phyloP scores from a whole-genome alignment of 257 asterid species.

The Cordia subcordata region DNA sequence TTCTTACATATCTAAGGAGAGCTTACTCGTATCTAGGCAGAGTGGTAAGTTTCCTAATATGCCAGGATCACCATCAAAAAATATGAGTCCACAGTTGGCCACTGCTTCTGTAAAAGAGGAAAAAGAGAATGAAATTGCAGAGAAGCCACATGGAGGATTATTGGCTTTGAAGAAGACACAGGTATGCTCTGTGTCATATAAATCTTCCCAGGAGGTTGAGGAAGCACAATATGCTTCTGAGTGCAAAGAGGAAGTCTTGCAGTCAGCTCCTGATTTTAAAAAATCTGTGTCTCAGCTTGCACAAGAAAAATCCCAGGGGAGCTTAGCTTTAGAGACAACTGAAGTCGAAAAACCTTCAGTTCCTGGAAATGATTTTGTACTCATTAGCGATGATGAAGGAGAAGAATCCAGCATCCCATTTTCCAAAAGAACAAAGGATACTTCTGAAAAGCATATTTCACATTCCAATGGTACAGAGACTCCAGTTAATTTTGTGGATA shows the following conservation, averaged over 20 bases:
- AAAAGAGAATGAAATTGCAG: constrained; percentile 35
- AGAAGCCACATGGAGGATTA: constrained; percentile 43
- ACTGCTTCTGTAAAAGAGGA: constrained; percentile 31
- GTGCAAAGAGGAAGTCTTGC: constrained; percentile 30
- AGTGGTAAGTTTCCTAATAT: constrained; percentile 30
- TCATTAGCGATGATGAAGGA: constrained; percentile 71
- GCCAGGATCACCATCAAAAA: constrained; percentile 36
- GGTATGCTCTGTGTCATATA: constrained; percentile 16
- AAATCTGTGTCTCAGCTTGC: constrained; percentile 20
- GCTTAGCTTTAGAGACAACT: constrained; percentile 11
- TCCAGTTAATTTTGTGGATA: constrained; percentile 20
- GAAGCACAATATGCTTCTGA: constrained; percentile 22
- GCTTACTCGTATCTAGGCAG: constrained; percentile 25
- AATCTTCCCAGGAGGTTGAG: constrained; percentile 30
- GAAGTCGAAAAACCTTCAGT: constrained; percentile 31
- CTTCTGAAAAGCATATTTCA: constrained; percentile 27
- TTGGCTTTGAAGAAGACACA: constrained; percentile 47
- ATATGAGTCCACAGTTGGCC: constrained; percentile 23
- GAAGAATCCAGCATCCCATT: constrained; percentile 29
- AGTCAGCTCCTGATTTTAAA: constrained; percentile 21
- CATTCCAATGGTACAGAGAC: constrained; percentile 20
- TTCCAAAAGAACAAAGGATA: constrained; percentile 22
- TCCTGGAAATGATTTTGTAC: constrained; percentile 43
- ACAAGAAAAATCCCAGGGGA: constrained; percentile 1
- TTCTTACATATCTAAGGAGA: constrained; percentile 68